Evolutionary conservation across 805 yeast species (phyloP).

Genomic region (Millerozyma miso): DNA sequence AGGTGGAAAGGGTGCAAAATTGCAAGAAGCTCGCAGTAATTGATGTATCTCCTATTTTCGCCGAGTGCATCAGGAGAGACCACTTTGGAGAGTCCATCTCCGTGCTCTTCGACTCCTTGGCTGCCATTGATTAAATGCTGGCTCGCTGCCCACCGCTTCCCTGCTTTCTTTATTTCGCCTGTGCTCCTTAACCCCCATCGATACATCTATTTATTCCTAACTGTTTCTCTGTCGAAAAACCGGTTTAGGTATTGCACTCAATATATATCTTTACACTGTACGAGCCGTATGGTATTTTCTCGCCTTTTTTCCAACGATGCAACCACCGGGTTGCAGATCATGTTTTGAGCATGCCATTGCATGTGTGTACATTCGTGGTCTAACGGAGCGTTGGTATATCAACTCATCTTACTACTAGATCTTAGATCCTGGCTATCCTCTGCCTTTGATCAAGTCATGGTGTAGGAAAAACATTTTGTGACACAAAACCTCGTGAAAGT

Average conservation of each 20-base stretch:
- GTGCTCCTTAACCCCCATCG: not conserved
- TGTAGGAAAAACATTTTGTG: not conserved
- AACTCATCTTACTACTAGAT: conserved; percentile 4
- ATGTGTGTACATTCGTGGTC: conserved; percentile 32
- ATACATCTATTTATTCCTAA: not conserved
- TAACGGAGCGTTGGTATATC: conserved; percentile 59
- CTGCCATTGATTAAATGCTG: conserved; percentile 40
- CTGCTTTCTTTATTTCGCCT: not conserved
- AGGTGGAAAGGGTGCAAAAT: conserved; percentile 51
- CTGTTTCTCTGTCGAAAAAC: not conserved
- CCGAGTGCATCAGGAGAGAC: conserved; percentile 97
- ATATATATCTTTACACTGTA: not conserved
- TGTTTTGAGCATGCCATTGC: conserved; percentile 15
- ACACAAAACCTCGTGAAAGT: not conserved
- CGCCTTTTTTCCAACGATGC: conserved; percentile 44
- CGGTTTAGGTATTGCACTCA: not conserved
- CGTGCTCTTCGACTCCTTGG: conserved; percentile 84
- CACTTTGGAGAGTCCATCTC: conserved; percentile 97
- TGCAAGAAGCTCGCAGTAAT: conserved; percentile 76
- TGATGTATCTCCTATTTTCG: conserved; percentile 92
- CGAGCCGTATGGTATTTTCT: not conserved
- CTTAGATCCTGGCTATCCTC: not conserved
- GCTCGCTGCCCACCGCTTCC: not conserved
- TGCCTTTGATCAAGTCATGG: not conserved
- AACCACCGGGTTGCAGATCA: conserved; percentile 53